phyloP scores from a whole-genome alignment of 2,329 filamentous ascomycete species.

The Fusarium udum region DNA sequence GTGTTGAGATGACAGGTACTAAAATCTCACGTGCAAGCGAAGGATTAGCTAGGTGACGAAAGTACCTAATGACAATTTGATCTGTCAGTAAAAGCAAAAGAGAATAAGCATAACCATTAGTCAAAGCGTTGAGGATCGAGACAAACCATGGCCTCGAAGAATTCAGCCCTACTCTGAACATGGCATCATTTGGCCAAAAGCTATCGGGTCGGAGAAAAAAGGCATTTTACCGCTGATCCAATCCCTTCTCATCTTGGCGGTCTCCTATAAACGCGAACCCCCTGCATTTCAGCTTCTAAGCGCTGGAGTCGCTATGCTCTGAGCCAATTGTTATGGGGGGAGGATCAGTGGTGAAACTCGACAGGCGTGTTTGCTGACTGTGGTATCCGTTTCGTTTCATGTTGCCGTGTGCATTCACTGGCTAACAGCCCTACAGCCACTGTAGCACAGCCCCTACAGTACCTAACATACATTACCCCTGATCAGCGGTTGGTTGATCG shows the following conservation, averaged over 20 bases:
- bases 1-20: conserved; percentile 5
- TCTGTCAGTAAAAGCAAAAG: neutral
- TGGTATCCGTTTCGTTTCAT: conserved; percentile 24
- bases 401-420: conserved; percentile 6
- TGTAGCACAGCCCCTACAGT: conserved; percentile 20
- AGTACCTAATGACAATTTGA: neutral
- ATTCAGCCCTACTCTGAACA: conserved; percentile 19
- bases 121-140: neutral
- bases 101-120: neutral
- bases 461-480: neutral
- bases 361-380: neutral
- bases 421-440: conserved; percentile 12
- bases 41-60: neutral
- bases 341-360: conserved; percentile 17
- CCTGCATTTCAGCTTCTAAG: conserved; percentile 5
- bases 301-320: conserved; percentile 1
- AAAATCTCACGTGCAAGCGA: conserved; percentile 12
- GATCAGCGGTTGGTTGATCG: neutral
- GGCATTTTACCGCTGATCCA: neutral
- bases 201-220: neutral
- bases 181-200: neutral
- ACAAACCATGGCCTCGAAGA: conserved; percentile 9
- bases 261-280: conserved; percentile 20
- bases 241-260: conserved; percentile 17
- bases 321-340: neutral